These are phyloP conservation scores for Haplosporangium sp. DNA, from an alignment of 371 early-diverging fungal genomes.

Conservation along the genomic window DNA sequence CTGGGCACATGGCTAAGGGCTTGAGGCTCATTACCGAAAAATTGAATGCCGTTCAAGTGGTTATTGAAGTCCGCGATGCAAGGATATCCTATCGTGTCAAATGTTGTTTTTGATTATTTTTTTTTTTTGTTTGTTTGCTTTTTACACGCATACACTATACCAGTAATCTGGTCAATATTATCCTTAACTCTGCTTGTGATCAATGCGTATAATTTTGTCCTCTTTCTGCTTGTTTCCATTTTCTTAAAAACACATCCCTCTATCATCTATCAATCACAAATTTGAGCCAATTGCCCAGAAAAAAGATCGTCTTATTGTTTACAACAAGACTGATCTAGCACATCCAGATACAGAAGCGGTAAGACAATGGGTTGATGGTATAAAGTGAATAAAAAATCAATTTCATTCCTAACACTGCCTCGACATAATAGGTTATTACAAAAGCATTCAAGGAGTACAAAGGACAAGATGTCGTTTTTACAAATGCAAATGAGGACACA, in stretches of 20 bases:
- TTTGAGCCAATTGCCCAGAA: slow-evolving; percentile 79
- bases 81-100: slow-evolving; percentile 55
- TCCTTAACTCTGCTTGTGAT: slow-evolving; percentile 40
- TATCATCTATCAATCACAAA: slow-evolving; percentile 88
- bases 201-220: slow-evolving; percentile 6
- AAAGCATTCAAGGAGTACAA: slow-evolving; percentile 65
- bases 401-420: neutral
- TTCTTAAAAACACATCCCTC: slow-evolving; percentile 77
- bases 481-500: slow-evolving; percentile 71
- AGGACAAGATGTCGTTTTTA: slow-evolving; percentile 76
- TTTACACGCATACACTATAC: neutral
- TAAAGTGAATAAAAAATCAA: neutral
- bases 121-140: neutral
- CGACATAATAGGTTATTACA: slow-evolving; percentile 51
- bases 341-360: slow-evolving; percentile 63
- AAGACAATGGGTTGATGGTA: slow-evolving; percentile 14
- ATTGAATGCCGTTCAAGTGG: slow-evolving; percentile 82
- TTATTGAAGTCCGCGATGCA: slow-evolving; percentile 95
- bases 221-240: slow-evolving; percentile 1
- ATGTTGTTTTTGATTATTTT: slow-evolving; percentile 2
- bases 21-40: slow-evolving; percentile 79
- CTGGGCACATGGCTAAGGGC: slow-evolving; percentile 94
- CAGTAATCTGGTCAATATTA: slow-evolving; percentile 4
- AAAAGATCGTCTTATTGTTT: slow-evolving; percentile 84
- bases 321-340: slow-evolving; percentile 94